Conservation (phyloP, 495 filamentous ascomycete genomes). For the Baudoinia panamericana region DNA sequence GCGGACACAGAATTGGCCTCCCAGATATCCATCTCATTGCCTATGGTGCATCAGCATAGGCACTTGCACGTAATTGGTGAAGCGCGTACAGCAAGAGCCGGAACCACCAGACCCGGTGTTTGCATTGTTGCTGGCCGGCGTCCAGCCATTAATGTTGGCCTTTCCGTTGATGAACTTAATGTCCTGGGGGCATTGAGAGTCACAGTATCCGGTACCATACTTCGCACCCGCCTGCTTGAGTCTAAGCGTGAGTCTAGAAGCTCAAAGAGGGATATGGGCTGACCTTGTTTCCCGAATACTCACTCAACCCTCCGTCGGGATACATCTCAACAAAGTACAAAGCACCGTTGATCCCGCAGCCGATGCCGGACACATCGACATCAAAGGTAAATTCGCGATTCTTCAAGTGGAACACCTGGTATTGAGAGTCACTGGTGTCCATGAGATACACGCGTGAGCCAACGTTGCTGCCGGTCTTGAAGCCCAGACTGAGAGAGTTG, state of each 20-base stretch:
- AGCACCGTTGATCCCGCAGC: slow-evolving; percentile 56
- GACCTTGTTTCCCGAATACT: slow-evolving; percentile 35
- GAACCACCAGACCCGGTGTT: slow-evolving; percentile 13
- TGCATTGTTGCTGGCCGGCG: slow-evolving; percentile 9
- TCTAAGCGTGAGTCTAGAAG: no score
- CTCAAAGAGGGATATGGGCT: no score
- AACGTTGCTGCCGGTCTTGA: slow-evolving; percentile 25
- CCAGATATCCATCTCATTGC: slow-evolving; percentile 18
- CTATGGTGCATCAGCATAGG: slow-evolving; percentile 1
- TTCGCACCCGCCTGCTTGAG: slow-evolving; percentile 43
- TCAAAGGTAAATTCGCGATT: slow-evolving; percentile 51
- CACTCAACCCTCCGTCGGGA: slow-evolving; percentile 39
- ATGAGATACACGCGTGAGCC: slow-evolving; percentile 50
- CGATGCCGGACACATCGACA: slow-evolving; percentile 46
- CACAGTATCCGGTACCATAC: slow-evolving; percentile 60
- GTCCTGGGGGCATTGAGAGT: slow-evolving; percentile 46
- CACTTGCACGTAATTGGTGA: neutral
- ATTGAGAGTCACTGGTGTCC: slow-evolving; percentile 38
- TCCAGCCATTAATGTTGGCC: slow-evolving; percentile 22
- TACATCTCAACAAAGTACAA: slow-evolving; percentile 56
- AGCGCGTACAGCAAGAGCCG: slow-evolving; percentile 16
- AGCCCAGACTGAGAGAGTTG: slow-evolving; percentile 22
- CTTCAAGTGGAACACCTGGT: slow-evolving; percentile 42
- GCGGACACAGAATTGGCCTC: slow-evolving; percentile 20
- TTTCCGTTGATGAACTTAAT: slow-evolving; percentile 46